Evolutionary conservation across 306 rosid genomes (phyloP), one percentile per base, ranked within the genome.

Genomic region (Cucumis cinereus): DNA sequence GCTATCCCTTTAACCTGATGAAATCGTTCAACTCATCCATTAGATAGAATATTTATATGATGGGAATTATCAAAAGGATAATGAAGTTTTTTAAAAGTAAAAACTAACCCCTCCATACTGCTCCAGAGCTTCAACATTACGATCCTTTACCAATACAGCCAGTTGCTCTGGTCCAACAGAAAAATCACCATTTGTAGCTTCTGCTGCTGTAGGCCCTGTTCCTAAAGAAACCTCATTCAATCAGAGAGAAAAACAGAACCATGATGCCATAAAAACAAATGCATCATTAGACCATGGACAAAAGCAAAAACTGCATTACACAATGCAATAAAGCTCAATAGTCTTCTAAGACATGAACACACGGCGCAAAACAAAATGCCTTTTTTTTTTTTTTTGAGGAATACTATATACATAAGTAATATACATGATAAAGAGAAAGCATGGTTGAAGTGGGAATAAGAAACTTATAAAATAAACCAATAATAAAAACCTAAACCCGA

Each of bases 81-180:
- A 77, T 30, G 8, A 45, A 72, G n/a, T 52, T 72, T 23, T 47
- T 19, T 26, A 63, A 54, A 76, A 45, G 58, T 16, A 8, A 13
- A 79, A 71, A 84, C 90, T 77, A 85, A 82, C 99, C 92, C 98
- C 99, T 47, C 98, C 98, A 82, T 84, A 71, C 78, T 78, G 84
- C 78, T 84, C 88, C 74, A 92, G 85, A 24, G 76, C 77, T 55
- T 83, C 56, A 79, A 62, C 60, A 76, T 92, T 79, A 77, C 89
- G 97, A 79, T 95, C 96, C 74, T 91, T 87, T 35, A 97, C 87
- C 82, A 92, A 86, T 20, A 85, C 82, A 78, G 88, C 87, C 66
- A 95, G 92, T 56, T 90, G 85, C 45, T 92, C 99, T 73, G 61
- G 93, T 62, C 84, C 92, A 84, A 90, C 90, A 28, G 81, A 59